Percentiles rank a stretch among this genome's conserved stretches.
These are phyloP conservation scores for Coniferiporia weirii DNA, from an alignment of 1,284 basidiomycete species.

Conservation along the genomic window DNA sequence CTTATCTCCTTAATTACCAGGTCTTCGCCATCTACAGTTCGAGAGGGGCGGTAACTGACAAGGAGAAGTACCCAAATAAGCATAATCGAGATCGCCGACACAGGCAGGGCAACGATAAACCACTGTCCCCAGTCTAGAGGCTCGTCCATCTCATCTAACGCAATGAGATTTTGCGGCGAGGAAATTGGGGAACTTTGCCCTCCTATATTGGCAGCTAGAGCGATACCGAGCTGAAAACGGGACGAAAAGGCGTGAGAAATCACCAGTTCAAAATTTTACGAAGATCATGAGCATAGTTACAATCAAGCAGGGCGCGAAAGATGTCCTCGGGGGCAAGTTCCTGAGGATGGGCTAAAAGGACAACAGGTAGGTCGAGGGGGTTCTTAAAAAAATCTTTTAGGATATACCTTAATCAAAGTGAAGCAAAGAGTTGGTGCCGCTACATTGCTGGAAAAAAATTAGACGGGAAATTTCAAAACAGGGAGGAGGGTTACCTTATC, in stretches of 20 bases:
- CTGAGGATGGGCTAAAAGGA: constrained; percentile 80
- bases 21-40: constrained; percentile 68
- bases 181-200: constrained; percentile 93
- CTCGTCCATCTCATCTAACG: constrained; percentile 83
- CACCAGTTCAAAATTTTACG: not conserved
- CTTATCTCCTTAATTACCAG: constrained; percentile 81
- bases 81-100: constrained; percentile 79
- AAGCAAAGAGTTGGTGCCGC: constrained; percentile 97
- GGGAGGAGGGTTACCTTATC: constrained; percentile 66
- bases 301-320: constrained; percentile 89
- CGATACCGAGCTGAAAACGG: constrained; percentile 77
- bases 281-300: constrained; percentile 40
- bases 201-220: constrained; percentile 97
- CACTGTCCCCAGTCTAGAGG: constrained; percentile 87
- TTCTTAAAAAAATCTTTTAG: not conserved
- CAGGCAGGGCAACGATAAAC: constrained; percentile 93
- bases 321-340: constrained; percentile 82
- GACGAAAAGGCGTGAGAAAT: not conserved
- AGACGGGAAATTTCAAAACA: constrained; percentile 28
- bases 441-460: constrained; percentile 65
- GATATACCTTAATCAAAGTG: constrained; percentile 84
- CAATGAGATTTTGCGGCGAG: constrained; percentile 97
- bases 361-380: constrained; percentile 6
- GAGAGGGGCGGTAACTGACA: constrained; percentile 72
- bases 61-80: constrained; percentile 91